Evolutionary conservation across 192 early-diverging fungal genomes (phyloP).

Genomic region (Rhizophagus clarus): DNA sequence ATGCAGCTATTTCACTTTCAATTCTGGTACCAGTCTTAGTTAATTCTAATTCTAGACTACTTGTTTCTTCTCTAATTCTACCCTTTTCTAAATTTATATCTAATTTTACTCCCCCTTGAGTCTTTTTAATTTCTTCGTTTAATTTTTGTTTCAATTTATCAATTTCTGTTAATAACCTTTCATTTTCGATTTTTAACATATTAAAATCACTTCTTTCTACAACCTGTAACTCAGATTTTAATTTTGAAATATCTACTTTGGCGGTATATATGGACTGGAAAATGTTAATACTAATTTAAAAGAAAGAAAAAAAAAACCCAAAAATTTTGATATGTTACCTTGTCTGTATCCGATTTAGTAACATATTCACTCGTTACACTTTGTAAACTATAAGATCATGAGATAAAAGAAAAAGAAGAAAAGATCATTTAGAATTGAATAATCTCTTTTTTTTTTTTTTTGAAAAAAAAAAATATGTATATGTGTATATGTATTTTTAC

Average conservation of each 20-base stretch:
- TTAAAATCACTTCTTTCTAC: conserved; percentile 90
- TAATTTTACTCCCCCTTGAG: conserved; percentile 81
- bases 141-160: conserved; percentile 83
- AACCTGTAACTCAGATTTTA: conserved; percentile 86
- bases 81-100: conserved; percentile 91
- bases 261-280: conserved; percentile 75
- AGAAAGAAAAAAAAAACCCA: neutral
- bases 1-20: conserved; percentile 81
- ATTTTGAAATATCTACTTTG: conserved; percentile 86
- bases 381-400: conserved; percentile 53
- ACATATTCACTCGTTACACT: conserved; percentile 67
- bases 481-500: conserved; percentile 36
- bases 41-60: conserved; percentile 80
- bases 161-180: conserved; percentile 75
- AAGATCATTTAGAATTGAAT: neutral
- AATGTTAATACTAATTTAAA: neutral
- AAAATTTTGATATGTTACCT: conserved; percentile 44
- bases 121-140: conserved; percentile 79
- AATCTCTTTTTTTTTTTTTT: too few species aligned
- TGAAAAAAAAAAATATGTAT: neutral
- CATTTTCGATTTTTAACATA: conserved; percentile 79
- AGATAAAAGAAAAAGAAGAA: conserved; percentile 3
- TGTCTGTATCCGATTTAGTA: conserved; percentile 82
- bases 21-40: conserved; percentile 85
- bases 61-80: conserved; percentile 82